Base-by-base conservation (phyloP, 148 eudicot genomes). In the Vaccinium macrocarpon region DNA sequence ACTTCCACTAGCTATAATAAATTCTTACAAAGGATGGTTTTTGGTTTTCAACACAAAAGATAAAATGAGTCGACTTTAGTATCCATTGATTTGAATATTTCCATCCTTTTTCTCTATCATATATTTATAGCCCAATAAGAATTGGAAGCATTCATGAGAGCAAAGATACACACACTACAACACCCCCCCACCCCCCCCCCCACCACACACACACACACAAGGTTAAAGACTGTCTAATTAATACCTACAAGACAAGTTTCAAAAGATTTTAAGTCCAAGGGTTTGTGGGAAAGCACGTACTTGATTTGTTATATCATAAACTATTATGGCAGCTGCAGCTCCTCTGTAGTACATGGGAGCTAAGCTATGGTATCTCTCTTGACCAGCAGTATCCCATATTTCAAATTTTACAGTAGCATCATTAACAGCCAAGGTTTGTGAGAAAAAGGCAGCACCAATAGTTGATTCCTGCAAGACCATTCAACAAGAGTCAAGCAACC, bases 301-400 rank as follows among this genome's bases (percentile, higher is more conserved):
- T 82, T 88, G 87, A 80, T 88, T 84, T 4, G 88, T 88, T 64
- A 88, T 88, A 84, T 88, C 90, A 56, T 84, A 86, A 61, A 88
- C 90, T 61, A 88, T 76, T 68, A 84, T 57, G 19, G 86, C 86
- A 55, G 86, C 86, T 55, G 86, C 86, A 56, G 86, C 83, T 52
- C 86, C 86, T 84, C 86, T 71, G 2, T 84, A 84, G 82, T 84
- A 84, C 86, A 84, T 84, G 18, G 86, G 86, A 72, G 86, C 86
- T 73, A 70, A 68, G 85, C 88, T 87, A 64, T 87, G 89, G 76
- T 87, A 87, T 80, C 89, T 85, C 70, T 87, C 89, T 75, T 87
- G 89, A 49, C 89, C 89, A 18, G 89, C 89, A 2, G 89, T 87
- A 66, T 87, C 89, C 89, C 89, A 87, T 21, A 87, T 87, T 78